A percentile compares a stretch with the other conserved stretches of the same genome.
phyloP scores from a whole-genome alignment of 345 rosid genomes.

The Pistacia integerrima region DNA sequence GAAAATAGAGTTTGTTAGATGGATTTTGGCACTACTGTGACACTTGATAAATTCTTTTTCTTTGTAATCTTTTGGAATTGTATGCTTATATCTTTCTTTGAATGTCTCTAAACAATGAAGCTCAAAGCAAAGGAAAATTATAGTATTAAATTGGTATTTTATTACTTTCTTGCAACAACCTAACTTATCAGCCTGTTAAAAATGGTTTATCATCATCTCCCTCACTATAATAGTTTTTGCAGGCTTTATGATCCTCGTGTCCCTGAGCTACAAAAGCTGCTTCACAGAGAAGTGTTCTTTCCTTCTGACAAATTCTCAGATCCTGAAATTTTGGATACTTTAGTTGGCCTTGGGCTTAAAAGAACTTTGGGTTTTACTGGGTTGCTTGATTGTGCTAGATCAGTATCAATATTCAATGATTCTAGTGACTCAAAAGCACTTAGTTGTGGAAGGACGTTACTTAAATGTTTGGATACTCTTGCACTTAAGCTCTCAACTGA shows the following conservation, averaged over 20 bases:
- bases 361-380: slow-evolving; percentile 61
- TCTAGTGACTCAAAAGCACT: slow-evolving; percentile 55
- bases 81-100: background rate
- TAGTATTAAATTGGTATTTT: slow-evolving; percentile 1
- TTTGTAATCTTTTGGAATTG: background rate
- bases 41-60: background rate
- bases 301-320: slow-evolving; percentile 75
- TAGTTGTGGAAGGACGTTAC: slow-evolving; percentile 57
- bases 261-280: slow-evolving; percentile 61
- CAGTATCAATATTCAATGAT: slow-evolving; percentile 64
- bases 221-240: slow-evolving; percentile 39
- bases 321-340: slow-evolving; percentile 68
- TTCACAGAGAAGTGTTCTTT: slow-evolving; percentile 73
- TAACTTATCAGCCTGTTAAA: background rate
- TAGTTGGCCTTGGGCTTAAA: slow-evolving; percentile 75
- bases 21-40: background rate
- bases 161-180: background rate
- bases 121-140: background rate
- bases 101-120: background rate
- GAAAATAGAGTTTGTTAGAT: background rate
- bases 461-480: slow-evolving; percentile 58
- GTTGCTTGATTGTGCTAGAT: slow-evolving; percentile 84
- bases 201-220: slow-evolving; percentile 9
- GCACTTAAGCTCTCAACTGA: slow-evolving; percentile 53
- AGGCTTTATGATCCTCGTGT: slow-evolving; percentile 96